Evolutionary conservation across 31 red algal genomes (phyloP).

Genomic region (Pterothamnion heteromorphum): DNA sequence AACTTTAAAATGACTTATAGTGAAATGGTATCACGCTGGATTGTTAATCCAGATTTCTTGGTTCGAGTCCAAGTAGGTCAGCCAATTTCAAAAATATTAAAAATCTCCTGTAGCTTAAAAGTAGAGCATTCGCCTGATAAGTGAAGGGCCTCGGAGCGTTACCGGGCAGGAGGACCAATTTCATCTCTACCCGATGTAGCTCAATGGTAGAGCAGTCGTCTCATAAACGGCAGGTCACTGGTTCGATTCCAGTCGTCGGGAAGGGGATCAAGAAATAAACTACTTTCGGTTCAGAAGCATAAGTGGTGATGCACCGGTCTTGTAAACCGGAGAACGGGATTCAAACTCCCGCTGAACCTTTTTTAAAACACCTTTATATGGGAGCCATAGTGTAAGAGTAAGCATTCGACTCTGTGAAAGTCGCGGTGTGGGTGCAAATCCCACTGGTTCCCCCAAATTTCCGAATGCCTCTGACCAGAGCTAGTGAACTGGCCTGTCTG

Average conservation of each 20-base stretch:
- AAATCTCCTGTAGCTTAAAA: neutral
- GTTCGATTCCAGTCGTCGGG: conserved; percentile 26
- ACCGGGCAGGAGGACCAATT: neutral
- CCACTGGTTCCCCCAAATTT: neutral
- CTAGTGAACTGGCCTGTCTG: too few species aligned
- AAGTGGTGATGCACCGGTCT: neutral
- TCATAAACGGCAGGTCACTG: neutral
- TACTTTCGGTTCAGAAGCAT: neutral
- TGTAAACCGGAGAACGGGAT: neutral
- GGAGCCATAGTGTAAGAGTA: too few species aligned
- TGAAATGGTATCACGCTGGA: neutral
- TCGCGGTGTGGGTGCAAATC: neutral
- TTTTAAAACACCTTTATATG: too few species aligned
- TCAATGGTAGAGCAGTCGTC: neutral
- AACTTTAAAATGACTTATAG: too few species aligned
- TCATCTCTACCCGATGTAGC: neutral
- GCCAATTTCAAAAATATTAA: neutral
- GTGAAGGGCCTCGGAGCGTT: neutral
- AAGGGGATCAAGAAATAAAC: too few species aligned
- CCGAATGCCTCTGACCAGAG: too few species aligned
- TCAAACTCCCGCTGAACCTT: too few species aligned
- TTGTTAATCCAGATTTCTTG: neutral
- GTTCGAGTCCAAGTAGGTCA: neutral
- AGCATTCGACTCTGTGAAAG: too few species aligned
- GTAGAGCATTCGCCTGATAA: neutral